Conservation (phyloP, 2,329 filamentous ascomycete species). For the Ophiostoma tasmaniense region DNA sequence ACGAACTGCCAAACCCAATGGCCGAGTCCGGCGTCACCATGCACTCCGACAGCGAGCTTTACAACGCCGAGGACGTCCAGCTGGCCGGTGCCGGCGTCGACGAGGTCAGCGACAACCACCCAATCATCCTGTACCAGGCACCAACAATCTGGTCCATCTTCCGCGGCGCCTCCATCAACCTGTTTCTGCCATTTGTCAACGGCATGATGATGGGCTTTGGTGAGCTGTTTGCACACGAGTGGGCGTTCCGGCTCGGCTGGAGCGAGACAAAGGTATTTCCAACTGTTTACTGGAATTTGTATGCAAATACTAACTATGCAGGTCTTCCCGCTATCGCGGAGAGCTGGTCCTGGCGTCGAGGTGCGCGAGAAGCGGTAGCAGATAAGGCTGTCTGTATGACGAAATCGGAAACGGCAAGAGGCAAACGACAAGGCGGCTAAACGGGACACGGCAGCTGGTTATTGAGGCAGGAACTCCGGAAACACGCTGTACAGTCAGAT, state of each 20-base stretch:
- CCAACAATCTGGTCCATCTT: constrained; percentile 80
- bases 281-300: background rate
- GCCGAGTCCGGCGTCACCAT: constrained; percentile 69
- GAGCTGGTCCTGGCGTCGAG: constrained; percentile 78
- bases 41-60: constrained; percentile 75
- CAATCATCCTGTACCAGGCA: constrained; percentile 78
- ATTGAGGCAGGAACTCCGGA: background rate
- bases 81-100: constrained; percentile 50
- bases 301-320: constrained; percentile 24
- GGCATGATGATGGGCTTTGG: constrained; percentile 97
- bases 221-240: constrained; percentile 92
- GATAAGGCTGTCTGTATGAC: background rate
- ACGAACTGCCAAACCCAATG: constrained; percentile 46
- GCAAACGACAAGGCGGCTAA: background rate
- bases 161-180: constrained; percentile 85
- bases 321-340: constrained; percentile 52
- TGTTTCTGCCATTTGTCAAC: constrained; percentile 93
- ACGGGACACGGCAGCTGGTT: background rate
- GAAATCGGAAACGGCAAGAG: background rate
- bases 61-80: constrained; percentile 55
- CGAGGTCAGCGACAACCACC: constrained; percentile 33
- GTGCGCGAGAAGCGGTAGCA: constrained; percentile 55
- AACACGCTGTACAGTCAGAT: background rate
- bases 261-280: constrained; percentile 78
- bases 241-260: constrained; percentile 89